Conservation (phyloP, 108 stramenopile genomes). For the Nitzschia putrida region DNA sequence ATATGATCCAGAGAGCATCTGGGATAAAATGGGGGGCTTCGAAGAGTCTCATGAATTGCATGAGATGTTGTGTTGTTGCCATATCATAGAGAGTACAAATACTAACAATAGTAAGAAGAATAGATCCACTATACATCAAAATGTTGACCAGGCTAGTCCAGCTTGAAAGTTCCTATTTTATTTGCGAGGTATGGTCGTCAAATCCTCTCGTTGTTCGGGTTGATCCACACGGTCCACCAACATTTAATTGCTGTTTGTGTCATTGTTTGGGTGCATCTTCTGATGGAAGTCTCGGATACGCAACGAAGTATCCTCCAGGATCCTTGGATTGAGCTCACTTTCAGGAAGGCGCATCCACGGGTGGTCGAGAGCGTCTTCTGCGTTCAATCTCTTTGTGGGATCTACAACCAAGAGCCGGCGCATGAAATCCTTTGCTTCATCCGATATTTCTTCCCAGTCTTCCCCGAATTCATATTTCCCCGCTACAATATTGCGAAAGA, state of each 20-base stretch:
- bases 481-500: conserved; percentile 61
- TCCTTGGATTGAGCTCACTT: conserved; percentile 35
- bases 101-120: no score
- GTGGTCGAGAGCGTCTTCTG: conserved; percentile 62
- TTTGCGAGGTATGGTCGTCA: no score
- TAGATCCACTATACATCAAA: no score
- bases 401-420: conserved; percentile 53
- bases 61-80: no score
- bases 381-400: conserved; percentile 60
- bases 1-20: no score
- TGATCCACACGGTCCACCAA: no score
- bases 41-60: no score
- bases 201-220: no score
- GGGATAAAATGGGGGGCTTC: no score
- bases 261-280: conserved; percentile 50
- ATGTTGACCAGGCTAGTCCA: no score
- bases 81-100: no score
- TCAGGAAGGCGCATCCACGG: conserved; percentile 64
- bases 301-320: conserved; percentile 45
- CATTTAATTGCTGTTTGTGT: conserved; percentile 15
- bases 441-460: conserved; percentile 65
- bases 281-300: conserved; percentile 75
- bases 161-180: no score
- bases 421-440: conserved; percentile 81
- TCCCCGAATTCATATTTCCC: conserved; percentile 60